Percentiles rank a stretch among this genome's conserved stretches.
Evolutionary conservation across 805 yeast genomes (phyloP).

Genomic region (Sugiyamaella floridensis): DNA sequence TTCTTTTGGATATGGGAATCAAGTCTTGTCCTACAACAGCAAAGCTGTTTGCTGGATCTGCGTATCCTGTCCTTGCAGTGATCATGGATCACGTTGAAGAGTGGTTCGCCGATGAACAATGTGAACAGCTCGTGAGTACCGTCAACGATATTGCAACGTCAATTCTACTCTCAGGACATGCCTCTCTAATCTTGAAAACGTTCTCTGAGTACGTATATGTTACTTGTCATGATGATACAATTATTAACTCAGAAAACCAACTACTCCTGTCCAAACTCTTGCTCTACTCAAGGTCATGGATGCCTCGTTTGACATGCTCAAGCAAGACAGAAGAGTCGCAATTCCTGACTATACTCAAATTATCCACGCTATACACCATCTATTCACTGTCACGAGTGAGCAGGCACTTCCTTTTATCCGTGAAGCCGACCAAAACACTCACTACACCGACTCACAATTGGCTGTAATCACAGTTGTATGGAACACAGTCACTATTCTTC

Average conservation of each 20-base stretch:
- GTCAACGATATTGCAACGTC: background rate
- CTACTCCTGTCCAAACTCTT: conserved; percentile 2
- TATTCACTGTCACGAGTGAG: background rate
- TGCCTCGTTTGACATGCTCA: conserved; percentile 9
- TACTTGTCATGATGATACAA: background rate
- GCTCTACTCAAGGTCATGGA: conserved; percentile 16
- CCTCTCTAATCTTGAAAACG: background rate
- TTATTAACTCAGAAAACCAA: background rate
- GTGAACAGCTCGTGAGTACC: background rate
- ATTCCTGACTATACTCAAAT: background rate
- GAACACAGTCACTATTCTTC: conserved; percentile 8
- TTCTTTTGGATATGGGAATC: background rate
- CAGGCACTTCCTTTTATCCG: conserved; percentile 11
- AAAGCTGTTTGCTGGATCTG: background rate
- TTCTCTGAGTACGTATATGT: conserved; percentile 1
- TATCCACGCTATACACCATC: background rate
- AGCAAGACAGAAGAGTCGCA: background rate
- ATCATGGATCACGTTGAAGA: background rate
- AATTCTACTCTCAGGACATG: conserved; percentile 1
- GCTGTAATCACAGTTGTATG: conserved; percentile 6
- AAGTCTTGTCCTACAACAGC: background rate
- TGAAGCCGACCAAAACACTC: conserved; percentile 1
- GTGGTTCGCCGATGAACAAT: conserved; percentile 12
- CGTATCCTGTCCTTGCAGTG: background rate
- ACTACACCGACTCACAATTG: conserved; percentile 2